phyloP scores from a whole-genome alignment of 805 yeast genomes.

The Zygosaccharomyces siamensis region DNA sequence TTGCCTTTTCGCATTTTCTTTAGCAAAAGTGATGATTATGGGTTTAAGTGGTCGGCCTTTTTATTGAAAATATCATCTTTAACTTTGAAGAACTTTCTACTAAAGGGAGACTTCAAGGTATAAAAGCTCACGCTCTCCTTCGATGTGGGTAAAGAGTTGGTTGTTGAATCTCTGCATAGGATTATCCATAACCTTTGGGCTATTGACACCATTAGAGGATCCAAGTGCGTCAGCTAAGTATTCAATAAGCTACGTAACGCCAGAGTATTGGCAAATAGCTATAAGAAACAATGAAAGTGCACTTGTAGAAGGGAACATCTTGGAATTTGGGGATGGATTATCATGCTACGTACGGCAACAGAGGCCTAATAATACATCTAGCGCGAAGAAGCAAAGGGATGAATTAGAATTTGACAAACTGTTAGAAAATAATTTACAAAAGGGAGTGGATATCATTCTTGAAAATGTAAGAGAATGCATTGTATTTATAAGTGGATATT shows the following conservation, averaged over 20 bases:
- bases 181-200: constrained; percentile 4
- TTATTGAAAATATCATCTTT: not conserved
- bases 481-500: constrained; percentile 39
- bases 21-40: not conserved
- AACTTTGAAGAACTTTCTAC: not conserved
- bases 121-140: not conserved
- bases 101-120: not conserved
- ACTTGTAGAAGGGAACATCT: constrained; percentile 14
- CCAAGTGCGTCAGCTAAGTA: constrained; percentile 19
- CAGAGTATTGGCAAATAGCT: constrained; percentile 15
- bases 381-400: constrained; percentile 6
- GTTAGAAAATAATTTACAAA: constrained; percentile 16
- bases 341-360: constrained; percentile 23
- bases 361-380: constrained; percentile 3
- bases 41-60: not conserved
- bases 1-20: not conserved
- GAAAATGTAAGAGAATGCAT: constrained; percentile 25
- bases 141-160: not conserved
- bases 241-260: constrained; percentile 18
- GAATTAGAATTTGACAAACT: constrained; percentile 11
- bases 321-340: constrained; percentile 18
- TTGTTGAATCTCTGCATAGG: not conserved
- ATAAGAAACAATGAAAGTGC: constrained; percentile 12
- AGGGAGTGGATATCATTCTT: constrained; percentile 20
- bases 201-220: constrained; percentile 22